These are phyloP conservation scores for Rhododendron kiyosumense DNA, from an alignment of 148 eudicot genomes.

Conservation along the genomic window DNA sequence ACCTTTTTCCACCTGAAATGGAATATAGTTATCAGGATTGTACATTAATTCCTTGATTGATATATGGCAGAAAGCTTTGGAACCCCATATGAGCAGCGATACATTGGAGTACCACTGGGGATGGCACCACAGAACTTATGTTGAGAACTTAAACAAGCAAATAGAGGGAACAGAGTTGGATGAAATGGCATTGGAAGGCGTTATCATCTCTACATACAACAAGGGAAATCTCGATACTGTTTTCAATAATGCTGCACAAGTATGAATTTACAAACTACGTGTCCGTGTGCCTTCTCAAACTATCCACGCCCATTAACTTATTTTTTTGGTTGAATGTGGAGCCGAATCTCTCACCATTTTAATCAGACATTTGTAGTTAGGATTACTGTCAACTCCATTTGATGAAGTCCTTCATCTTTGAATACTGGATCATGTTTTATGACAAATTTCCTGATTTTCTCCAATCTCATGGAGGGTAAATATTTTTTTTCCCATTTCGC, in stretches of 20 bases:
- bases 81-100: conserved; percentile 81
- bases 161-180: conserved; percentile 82
- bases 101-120: conserved; percentile 92
- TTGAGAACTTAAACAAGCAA: conserved; percentile 91
- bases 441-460: neutral
- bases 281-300: neutral
- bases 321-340: neutral
- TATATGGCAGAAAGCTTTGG: conserved; percentile 61
- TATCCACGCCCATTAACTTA: neutral
- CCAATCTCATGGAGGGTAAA: too few species aligned
- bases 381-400: neutral
- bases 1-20: neutral
- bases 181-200: conserved; percentile 52
- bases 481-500: neutral
- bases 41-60: neutral
- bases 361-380: neutral
- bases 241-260: conserved; percentile 97
- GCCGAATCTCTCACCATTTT: neutral
- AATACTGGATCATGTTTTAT: neutral
- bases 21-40: neutral
- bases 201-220: conserved; percentile 60
- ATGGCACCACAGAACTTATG: conserved; percentile 78
- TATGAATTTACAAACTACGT: conserved; percentile 1
- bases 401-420: neutral
- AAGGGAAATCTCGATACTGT: conserved; percentile 81